Evolutionary conservation across 1,284 basidiomycete species (phyloP).

Genomic region (Xerocomus alliaceus): DNA sequence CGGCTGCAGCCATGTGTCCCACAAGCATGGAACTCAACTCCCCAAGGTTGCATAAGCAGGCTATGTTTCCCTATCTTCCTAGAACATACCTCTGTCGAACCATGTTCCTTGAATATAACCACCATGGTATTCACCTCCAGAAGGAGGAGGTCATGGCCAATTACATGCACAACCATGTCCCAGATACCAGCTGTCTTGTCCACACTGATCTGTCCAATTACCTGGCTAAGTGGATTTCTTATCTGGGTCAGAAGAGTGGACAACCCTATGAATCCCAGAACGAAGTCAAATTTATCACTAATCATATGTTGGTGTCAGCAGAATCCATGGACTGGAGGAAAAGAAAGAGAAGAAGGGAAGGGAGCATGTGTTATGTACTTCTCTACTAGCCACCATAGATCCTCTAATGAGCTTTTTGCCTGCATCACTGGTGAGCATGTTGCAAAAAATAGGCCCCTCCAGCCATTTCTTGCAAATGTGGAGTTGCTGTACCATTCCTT

Average conservation of each 20-base stretch:
- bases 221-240: background rate
- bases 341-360: background rate
- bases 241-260: background rate
- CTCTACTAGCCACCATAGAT: background rate
- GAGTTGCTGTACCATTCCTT: background rate
- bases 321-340: rapidly evolving
- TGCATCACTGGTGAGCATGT: background rate
- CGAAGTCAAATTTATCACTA: conserved; percentile 1
- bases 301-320: no score
- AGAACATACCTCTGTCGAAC: no score
- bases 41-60: no score
- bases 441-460: background rate
- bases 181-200: conserved; percentile 1
- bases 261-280: background rate
- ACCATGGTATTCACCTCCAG: background rate
- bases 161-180: background rate
- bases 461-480: background rate
- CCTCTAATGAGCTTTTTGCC: rapidly evolving
- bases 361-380: background rate
- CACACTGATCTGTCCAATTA: background rate
- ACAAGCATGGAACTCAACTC: no score
- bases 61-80: no score
- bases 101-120: background rate
- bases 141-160: background rate
- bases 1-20: no score